These are phyloP conservation scores for Cardiospermum halicacabum DNA, from an alignment of 345 rosid species.

Conservation along the genomic window DNA sequence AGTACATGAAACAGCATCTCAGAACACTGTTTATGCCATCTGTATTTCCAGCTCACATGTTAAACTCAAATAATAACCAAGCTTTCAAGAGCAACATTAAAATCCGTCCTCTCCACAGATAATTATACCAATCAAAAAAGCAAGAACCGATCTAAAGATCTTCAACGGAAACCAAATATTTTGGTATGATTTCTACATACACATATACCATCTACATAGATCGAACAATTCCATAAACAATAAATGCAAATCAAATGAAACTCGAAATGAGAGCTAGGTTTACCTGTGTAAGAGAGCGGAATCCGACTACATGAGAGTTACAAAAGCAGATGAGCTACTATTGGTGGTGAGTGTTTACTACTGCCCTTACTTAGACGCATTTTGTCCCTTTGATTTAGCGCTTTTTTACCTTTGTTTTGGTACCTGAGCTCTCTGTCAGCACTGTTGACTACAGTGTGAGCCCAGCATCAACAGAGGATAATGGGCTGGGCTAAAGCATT, in stretches of 20 bases:
- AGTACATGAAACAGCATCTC: no score
- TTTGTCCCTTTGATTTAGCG: no score
- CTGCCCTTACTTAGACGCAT: no score
- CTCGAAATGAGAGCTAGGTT: conserved; percentile 8
- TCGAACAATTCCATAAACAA: not conserved
- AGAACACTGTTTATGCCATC: no score
- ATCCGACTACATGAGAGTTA: not conserved
- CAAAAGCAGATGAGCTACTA: not conserved
- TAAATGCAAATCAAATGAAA: not conserved
- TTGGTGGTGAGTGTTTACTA: no score
- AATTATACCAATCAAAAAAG: not conserved
- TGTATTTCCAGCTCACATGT: no score
- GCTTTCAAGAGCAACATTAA: not conserved
- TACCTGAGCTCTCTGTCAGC: no score
- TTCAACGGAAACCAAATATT: not conserved
- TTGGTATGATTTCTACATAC: not conserved
- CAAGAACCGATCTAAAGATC: conserved; percentile 5
- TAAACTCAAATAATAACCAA: not conserved
- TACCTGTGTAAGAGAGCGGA: conserved; percentile 17
- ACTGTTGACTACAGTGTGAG: no score
- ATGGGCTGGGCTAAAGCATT: no score
- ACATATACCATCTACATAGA: not conserved
- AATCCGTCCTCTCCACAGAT: not conserved
- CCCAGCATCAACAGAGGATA: no score
- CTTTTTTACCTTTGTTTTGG: no score